phyloP scores from a whole-genome alignment of 345 rosid genomes.

The Gossypium bickii region DNA sequence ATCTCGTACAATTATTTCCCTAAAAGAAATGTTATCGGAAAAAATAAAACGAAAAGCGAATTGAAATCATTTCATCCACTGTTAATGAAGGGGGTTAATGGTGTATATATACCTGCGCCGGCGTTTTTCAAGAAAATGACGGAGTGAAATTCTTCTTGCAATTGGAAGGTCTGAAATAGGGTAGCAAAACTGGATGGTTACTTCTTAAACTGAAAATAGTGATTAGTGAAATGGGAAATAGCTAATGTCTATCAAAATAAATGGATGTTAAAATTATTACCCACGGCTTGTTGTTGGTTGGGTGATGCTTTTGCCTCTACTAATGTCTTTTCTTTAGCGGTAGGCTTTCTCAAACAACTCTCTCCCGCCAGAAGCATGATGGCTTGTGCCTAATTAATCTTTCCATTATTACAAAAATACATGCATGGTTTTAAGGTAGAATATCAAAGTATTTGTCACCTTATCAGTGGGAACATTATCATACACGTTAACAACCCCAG shows the following conservation, averaged over 20 bases:
- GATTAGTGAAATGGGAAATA: not conserved
- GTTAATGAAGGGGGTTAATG: too few species aligned
- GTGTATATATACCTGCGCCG: slow-evolving; percentile 21
- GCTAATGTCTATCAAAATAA: too few species aligned
- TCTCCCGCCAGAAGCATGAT: slow-evolving; percentile 38
- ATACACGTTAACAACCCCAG: slow-evolving; percentile 9
- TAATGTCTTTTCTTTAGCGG: slow-evolving; percentile 1
- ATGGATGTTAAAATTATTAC: not conserved
- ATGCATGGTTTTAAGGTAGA: too few species aligned
- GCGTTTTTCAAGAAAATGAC: slow-evolving; percentile 38
- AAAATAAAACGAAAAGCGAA: too few species aligned
- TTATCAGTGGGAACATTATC: slow-evolving; percentile 9
- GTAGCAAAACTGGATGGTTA: not conserved
- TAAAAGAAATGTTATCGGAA: too few species aligned
- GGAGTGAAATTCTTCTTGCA: slow-evolving; percentile 40
- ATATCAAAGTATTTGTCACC: not conserved
- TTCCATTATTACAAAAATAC: too few species aligned
- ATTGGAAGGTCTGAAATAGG: slow-evolving; percentile 28
- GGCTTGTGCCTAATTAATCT: slow-evolving; percentile 29
- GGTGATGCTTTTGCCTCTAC: slow-evolving; percentile 7
- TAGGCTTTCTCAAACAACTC: slow-evolving; percentile 21
- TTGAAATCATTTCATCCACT: too few species aligned
- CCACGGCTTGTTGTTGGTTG: not conserved
- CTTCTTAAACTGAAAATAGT: too few species aligned
- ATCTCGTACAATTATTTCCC: too few species aligned